A percentile compares a stretch with the other conserved stretches of the same genome.
Conservation (phyloP, 108 stramenopile species). For the Phaeodactylum tricornutum region DNA sequence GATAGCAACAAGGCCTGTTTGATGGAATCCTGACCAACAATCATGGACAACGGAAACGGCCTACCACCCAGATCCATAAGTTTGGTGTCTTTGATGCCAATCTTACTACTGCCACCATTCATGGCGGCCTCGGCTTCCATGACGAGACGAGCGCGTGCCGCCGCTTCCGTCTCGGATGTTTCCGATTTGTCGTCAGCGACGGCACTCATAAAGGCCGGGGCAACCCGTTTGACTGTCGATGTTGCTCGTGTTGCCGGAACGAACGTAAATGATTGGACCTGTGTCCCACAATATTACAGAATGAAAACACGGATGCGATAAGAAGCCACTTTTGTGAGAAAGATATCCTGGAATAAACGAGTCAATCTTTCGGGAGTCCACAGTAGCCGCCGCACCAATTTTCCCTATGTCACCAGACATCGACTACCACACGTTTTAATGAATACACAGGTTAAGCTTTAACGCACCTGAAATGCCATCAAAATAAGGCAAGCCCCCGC, state of each 20-base stretch:
- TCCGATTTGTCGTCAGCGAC: conserved; percentile 19
- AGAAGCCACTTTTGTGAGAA: no score
- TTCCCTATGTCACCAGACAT: no score
- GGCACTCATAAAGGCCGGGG: conserved; percentile 26
- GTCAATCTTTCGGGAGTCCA: no score
- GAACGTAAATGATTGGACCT: conserved; percentile 26
- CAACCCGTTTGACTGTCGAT: not conserved
- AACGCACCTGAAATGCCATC: no score
- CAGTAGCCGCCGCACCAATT: no score
- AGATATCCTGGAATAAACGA: no score
- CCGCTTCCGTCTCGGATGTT: conserved; percentile 15
- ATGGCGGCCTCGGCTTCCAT: conserved; percentile 29
- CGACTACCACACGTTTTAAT: no score
- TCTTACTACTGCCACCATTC: not conserved
- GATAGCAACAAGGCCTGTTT: conserved; percentile 89
- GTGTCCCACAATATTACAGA: not conserved
- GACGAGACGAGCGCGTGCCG: conserved; percentile 23
- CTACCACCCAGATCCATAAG: conserved; percentile 35
- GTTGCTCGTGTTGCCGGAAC: conserved; percentile 3
- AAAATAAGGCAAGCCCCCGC: no score
- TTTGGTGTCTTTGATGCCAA: conserved; percentile 12
- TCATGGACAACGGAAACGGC: conserved; percentile 92
- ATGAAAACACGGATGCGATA: not conserved
- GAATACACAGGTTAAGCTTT: no score
- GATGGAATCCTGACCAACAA: conserved; percentile 91